These are phyloP conservation scores for Yamadazyma kanchanaburiensis DNA, from an alignment of 1,139 yeast genomes.

Conservation along the genomic window DNA sequence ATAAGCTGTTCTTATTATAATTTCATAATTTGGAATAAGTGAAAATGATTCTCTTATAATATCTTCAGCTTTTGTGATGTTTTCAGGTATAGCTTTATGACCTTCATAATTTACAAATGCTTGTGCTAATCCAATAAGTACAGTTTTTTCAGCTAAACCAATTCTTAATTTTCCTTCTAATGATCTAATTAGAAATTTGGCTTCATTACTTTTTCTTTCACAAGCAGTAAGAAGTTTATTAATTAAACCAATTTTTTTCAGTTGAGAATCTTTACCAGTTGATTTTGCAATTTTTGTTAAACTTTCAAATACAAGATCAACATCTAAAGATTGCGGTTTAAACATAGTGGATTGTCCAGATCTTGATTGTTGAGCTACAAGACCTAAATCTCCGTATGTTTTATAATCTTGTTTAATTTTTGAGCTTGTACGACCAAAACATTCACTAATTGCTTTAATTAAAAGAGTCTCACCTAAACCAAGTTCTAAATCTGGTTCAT, in stretches of 20 bases:
- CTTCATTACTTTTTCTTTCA: conserved; percentile 66
- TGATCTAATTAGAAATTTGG: conserved; percentile 85
- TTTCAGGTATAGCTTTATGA: conserved; percentile 33
- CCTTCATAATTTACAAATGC: conserved; percentile 67
- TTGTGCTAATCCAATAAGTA: conserved; percentile 77
- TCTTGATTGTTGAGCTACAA: conserved; percentile 81
- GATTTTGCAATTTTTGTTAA: conserved; percentile 74
- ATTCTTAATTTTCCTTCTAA: conserved; percentile 90
- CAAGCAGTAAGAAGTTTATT: conserved; percentile 85
- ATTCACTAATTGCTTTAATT: conserved; percentile 83
- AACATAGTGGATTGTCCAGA: conserved; percentile 90
- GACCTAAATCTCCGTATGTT: conserved; percentile 85
- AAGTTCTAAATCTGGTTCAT: conserved; percentile 81
- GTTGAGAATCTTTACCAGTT: conserved; percentile 84
- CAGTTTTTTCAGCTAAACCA: conserved; percentile 92
- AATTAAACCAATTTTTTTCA: conserved; percentile 70
- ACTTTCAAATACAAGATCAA: conserved; percentile 68
- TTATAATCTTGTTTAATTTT: conserved; percentile 74
- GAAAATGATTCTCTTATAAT: conserved; percentile 81
- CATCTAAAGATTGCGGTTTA: conserved; percentile 78
- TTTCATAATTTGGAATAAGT: conserved; percentile 87
- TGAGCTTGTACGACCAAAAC: conserved; percentile 76
- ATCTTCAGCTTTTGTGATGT: conserved; percentile 64
- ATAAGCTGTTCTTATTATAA: conserved; percentile 64
- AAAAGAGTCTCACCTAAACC: conserved; percentile 90